phyloP scores from a whole-genome alignment of 805 yeast genomes.

The Candida sithepensis region DNA sequence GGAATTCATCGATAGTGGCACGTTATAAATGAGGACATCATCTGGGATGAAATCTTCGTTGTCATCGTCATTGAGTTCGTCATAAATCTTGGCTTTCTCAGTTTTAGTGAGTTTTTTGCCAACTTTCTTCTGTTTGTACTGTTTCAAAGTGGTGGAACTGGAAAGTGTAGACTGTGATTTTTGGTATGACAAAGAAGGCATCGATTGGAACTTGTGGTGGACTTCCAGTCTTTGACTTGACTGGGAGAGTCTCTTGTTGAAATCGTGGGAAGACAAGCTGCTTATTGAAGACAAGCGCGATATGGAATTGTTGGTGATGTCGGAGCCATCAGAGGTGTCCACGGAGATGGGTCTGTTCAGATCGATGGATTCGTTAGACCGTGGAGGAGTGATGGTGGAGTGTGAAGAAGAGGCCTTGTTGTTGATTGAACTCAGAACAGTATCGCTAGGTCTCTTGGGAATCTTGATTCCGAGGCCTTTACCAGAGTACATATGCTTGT shows the following conservation, averaged over 20 bases:
- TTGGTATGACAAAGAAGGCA: constrained; percentile 13
- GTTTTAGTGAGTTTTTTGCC: constrained; percentile 18
- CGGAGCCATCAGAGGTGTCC: constrained; percentile 20
- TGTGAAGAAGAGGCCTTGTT: constrained; percentile 10
- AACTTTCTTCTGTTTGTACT: constrained; percentile 7
- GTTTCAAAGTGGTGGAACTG: constrained; percentile 8
- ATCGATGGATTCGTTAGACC: neutral
- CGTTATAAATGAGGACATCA: constrained; percentile 46
- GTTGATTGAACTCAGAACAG: constrained; percentile 12
- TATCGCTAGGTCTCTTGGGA: constrained; percentile 26
- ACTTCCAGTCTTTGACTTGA: neutral
- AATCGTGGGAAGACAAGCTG: constrained; percentile 20
- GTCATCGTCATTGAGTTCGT: constrained; percentile 32
- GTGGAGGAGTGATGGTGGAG: constrained; percentile 7
- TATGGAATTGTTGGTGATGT: constrained; percentile 11
- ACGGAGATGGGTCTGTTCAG: constrained; percentile 14
- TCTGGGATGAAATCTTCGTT: constrained; percentile 37
- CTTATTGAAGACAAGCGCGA: constrained; percentile 25
- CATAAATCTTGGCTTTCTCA: constrained; percentile 28
- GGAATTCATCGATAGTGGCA: constrained; percentile 43
- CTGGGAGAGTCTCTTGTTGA: neutral
- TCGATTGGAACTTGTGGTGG: constrained; percentile 13
- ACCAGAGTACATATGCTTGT: neutral
- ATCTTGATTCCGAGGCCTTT: constrained; percentile 25
- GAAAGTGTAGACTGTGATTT: constrained; percentile 8